phyloP scores from a whole-genome alignment of 2,329 filamentous ascomycete genomes.

The Esteya vermicola region DNA sequence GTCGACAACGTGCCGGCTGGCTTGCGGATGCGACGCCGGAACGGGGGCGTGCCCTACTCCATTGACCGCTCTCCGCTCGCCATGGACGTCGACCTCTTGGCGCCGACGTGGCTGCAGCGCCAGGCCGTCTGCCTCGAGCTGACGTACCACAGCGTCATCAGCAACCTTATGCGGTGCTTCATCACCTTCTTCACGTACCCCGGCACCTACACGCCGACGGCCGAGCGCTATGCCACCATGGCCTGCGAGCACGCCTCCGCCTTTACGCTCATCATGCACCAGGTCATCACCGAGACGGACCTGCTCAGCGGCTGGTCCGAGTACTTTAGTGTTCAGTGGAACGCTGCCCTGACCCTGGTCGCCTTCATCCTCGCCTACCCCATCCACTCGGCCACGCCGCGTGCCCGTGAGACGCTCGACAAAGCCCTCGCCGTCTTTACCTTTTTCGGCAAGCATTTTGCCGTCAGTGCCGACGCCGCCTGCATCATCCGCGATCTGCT shows the following conservation, averaged over 20 bases:
- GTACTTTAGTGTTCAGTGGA: slow-evolving; percentile 17
- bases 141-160: slow-evolving; percentile 16
- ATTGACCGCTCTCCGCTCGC: slow-evolving; percentile 14
- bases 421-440: slow-evolving; percentile 23
- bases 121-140: slow-evolving; percentile 20
- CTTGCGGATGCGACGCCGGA: neutral
- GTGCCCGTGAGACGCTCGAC: slow-evolving; percentile 16
- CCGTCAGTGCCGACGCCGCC: slow-evolving; percentile 22
- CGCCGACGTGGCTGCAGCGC: slow-evolving; percentile 10
- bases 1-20: neutral
- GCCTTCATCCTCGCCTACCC: slow-evolving; percentile 20
- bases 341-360: slow-evolving; percentile 18
- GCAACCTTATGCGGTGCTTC: slow-evolving; percentile 17
- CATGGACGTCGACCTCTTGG: slow-evolving; percentile 13
- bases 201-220: slow-evolving; percentile 5
- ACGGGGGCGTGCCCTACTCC: slow-evolving; percentile 13
- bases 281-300: slow-evolving; percentile 14
- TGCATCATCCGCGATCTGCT: slow-evolving; percentile 19
- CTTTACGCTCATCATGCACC: slow-evolving; percentile 17
- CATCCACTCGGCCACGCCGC: slow-evolving; percentile 9
- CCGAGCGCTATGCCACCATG: slow-evolving; percentile 3
- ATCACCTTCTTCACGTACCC: slow-evolving; percentile 14
- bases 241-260: slow-evolving; percentile 16
- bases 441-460: slow-evolving; percentile 22
- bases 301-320: slow-evolving; percentile 17